Evolutionary conservation across 345 rosid species (phyloP).

Genomic region (Anacardium occidentale): DNA sequence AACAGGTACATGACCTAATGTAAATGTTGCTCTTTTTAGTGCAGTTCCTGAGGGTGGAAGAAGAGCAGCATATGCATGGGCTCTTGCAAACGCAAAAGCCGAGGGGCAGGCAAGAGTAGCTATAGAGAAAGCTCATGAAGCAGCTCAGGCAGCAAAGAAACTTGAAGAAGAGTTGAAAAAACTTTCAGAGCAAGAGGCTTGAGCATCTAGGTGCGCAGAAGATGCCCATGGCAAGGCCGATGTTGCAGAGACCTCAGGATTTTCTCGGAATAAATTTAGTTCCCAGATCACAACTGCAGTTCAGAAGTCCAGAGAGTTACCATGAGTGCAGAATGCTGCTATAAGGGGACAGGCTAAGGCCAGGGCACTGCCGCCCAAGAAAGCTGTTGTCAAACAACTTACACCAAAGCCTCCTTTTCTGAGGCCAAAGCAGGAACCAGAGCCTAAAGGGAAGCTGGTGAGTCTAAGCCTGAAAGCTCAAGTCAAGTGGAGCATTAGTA

Average conservation of each 20-base stretch:
- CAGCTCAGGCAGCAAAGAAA: constrained; percentile 50
- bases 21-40: constrained; percentile 30
- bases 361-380: constrained; percentile 52
- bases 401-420: constrained; percentile 17
- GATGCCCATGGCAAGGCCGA: constrained; percentile 63
- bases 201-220: constrained; percentile 51
- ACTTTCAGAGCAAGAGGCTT: constrained; percentile 55
- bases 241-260: constrained; percentile 44
- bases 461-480: constrained; percentile 45
- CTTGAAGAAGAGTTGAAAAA: constrained; percentile 50
- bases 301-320: constrained; percentile 39
- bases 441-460: constrained; percentile 33
- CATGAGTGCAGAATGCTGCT: constrained; percentile 71
- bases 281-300: constrained; percentile 60
- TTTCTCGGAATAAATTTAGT: constrained; percentile 67
- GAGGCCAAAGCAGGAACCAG: constrained; percentile 32
- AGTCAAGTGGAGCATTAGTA: background rate
- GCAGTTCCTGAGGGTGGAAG: constrained; percentile 84
- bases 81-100: constrained; percentile 53
- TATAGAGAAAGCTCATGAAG: constrained; percentile 59
- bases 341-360: constrained; percentile 89
- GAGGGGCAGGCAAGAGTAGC: constrained; percentile 64
- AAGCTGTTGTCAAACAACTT: constrained; percentile 53
- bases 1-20: constrained; percentile 9
- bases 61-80: constrained; percentile 68